These are phyloP conservation scores for Plicaturopsis crispa DNA, from an alignment of 768 basidiomycete species.

Conservation along the genomic window DNA sequence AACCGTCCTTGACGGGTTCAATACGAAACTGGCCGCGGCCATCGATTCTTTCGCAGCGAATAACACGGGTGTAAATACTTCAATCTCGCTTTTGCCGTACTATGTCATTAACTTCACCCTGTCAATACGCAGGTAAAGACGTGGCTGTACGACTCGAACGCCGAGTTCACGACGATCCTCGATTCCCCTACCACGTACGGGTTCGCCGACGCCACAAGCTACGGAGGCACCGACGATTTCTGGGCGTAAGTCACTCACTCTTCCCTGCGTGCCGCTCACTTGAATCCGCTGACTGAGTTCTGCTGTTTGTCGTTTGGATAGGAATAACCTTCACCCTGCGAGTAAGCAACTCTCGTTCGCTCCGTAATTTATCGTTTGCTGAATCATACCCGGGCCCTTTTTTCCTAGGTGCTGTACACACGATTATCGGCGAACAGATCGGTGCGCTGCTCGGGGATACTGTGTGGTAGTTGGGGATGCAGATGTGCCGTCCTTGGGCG, in stretches of 20 bases:
- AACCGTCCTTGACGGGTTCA: constrained; percentile 42
- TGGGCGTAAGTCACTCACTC: constrained; percentile 6
- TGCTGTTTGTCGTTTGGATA: too few relatives aligned
- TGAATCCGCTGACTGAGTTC: not conserved
- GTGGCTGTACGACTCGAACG: constrained; percentile 12
- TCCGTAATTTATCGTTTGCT: not conserved
- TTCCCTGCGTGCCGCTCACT: not conserved
- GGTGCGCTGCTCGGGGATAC: not conserved
- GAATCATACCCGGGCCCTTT: not conserved
- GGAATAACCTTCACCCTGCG: not conserved
- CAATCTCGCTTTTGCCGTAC: not conserved
- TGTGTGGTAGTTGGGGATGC: not conserved
- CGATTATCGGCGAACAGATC: not conserved
- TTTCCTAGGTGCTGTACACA: not conserved
- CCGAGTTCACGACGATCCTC: constrained; percentile 11
- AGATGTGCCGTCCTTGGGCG: too few relatives aligned
- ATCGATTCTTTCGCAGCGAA: constrained; percentile 32
- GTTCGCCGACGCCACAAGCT: constrained; percentile 10
- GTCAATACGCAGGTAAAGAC: constrained; percentile 8
- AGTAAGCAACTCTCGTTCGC: not conserved
- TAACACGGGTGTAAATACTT: constrained; percentile 35
- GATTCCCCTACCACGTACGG: constrained; percentile 12
- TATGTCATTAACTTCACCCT: not conserved
- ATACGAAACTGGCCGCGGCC: constrained; percentile 36
- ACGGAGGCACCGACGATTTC: constrained; percentile 5